These are phyloP conservation scores for Dendrocalamus latiflorus DNA, from an alignment of 202 grass and related monocot species.

Conservation along the genomic window DNA sequence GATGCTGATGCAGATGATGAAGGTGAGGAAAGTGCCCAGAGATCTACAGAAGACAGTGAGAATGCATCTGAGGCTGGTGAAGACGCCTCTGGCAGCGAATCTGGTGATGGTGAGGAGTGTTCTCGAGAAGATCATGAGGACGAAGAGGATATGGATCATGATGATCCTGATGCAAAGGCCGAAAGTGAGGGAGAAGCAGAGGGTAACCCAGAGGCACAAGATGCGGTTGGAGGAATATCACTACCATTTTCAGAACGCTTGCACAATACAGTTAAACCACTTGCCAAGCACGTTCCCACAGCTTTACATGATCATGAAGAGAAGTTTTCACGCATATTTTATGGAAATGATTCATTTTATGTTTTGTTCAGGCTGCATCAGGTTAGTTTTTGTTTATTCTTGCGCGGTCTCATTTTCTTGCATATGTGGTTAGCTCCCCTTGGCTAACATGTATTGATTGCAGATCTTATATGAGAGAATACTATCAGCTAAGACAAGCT, in stretches of 20 bases:
- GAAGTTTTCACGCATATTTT: conserved; percentile 53
- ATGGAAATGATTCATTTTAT: conserved; percentile 81
- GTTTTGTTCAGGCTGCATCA: conserved; percentile 69
- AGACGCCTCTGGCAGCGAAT: too few species aligned
- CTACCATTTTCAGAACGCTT: conserved; percentile 39
- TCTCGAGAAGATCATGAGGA: conserved; percentile 64
- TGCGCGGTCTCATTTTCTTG: background rate
- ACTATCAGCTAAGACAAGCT: conserved; percentile 70
- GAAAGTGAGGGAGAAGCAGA: conserved; percentile 72
- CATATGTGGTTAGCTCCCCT: background rate
- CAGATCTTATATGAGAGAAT: conserved; percentile 82
- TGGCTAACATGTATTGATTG: conserved; percentile 23
- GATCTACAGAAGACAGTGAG: conserved; percentile 58
- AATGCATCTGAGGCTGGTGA: conserved; percentile 62
- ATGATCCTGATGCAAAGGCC: conserved; percentile 37
- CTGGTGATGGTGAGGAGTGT: conserved; percentile 57
- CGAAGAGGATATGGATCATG: conserved; percentile 58
- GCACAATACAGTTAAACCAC: conserved; percentile 39
- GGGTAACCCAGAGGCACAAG: conserved; percentile 36
- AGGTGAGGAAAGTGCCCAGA: too few species aligned
- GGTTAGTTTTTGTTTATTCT: conserved; percentile 24
- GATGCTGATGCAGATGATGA: conserved; percentile 59
- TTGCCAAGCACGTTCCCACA: conserved; percentile 53
- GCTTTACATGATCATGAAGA: conserved; percentile 39
- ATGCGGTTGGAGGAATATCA: conserved; percentile 47